Percentiles rank a stretch among this genome's conserved stretches.
phyloP scores from a whole-genome alignment of 345 rosid species.

The Noccaea caerulescens region DNA sequence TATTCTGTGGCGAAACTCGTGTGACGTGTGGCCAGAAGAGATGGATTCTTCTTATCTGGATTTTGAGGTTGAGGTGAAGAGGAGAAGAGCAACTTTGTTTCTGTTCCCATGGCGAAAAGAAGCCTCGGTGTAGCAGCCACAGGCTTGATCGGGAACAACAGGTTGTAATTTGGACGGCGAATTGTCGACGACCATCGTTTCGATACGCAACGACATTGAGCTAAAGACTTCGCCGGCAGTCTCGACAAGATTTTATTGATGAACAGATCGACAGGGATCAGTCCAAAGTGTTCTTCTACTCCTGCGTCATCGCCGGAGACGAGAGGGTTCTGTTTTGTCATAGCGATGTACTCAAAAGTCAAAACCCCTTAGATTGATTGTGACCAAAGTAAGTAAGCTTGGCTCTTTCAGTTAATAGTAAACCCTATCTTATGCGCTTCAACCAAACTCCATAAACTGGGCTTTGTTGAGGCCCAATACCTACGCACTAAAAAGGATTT shows the following conservation, averaged over 20 bases:
- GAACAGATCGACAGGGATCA: not conserved
- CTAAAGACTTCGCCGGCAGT: not conserved
- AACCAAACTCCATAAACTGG: too few relatives aligned
- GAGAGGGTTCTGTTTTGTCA: too few relatives aligned
- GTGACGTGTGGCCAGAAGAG: not conserved
- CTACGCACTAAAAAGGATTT: not conserved
- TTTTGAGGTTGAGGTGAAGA: slow-evolving; percentile 1
- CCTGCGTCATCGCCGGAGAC: too few relatives aligned
- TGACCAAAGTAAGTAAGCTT: too few relatives aligned
- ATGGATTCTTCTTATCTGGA: not conserved
- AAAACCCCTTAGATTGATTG: too few relatives aligned
- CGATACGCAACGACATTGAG: slow-evolving; percentile 11
- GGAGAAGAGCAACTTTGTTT: not conserved
- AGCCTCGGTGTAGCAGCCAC: not conserved
- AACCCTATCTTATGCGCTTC: too few relatives aligned
- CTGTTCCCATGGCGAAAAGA: not conserved
- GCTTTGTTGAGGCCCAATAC: too few relatives aligned
- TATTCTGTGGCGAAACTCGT: not conserved
- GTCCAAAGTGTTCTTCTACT: not conserved
- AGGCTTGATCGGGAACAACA: not conserved
- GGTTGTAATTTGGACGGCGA: not conserved
- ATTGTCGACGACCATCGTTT: slow-evolving; percentile 8
- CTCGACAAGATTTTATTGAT: not conserved
- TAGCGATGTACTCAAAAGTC: too few relatives aligned
- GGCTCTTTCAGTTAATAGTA: too few relatives aligned